A percentile compares a stretch with the other conserved stretches of the same genome.
Evolutionary conservation across 257 asterid genomes (phyloP).

Genomic region (Nicotiana benthamiana): DNA sequence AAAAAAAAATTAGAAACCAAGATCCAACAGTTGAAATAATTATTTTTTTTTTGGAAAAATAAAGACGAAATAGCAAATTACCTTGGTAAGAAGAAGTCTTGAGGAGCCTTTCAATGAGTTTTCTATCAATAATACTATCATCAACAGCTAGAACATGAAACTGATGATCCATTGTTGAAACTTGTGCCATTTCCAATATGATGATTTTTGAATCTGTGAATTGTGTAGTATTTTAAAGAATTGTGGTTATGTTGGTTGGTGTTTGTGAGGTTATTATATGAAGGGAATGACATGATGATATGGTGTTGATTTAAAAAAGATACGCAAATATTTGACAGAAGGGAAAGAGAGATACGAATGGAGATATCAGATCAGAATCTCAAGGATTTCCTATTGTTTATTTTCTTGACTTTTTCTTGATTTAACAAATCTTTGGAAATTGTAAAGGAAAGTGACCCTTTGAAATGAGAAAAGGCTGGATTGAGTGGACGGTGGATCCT

Average conservation of each 20-base stretch:
- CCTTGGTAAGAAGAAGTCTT: slow-evolving; percentile 53
- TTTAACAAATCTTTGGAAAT: background rate
- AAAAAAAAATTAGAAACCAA: slow-evolving; percentile 5
- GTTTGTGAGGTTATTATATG: background rate
- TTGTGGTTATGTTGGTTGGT: background rate
- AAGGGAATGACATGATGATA: background rate
- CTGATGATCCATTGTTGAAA: slow-evolving; percentile 37
- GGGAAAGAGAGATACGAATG: slow-evolving; percentile 3
- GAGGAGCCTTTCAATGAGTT: slow-evolving; percentile 51
- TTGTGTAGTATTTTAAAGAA: background rate
- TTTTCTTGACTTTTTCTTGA: background rate
- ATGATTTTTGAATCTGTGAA: background rate
- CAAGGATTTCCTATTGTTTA: background rate
- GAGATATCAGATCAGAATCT: slow-evolving; percentile 7
- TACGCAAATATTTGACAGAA: slow-evolving; percentile 2
- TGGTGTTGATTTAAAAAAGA: background rate
- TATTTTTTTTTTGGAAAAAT: background rate
- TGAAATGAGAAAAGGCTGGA: background rate
- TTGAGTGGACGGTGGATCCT: background rate
- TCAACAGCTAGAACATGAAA: slow-evolving; percentile 59
- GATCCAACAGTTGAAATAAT: background rate
- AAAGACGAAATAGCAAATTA: background rate
- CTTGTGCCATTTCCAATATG: slow-evolving; percentile 21
- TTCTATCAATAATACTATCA: slow-evolving; percentile 53
- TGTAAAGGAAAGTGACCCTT: slow-evolving; percentile 1